Evolutionary conservation across 805 yeast genomes (phyloP).

Genomic region (Pichia rugopelliculosa): DNA sequence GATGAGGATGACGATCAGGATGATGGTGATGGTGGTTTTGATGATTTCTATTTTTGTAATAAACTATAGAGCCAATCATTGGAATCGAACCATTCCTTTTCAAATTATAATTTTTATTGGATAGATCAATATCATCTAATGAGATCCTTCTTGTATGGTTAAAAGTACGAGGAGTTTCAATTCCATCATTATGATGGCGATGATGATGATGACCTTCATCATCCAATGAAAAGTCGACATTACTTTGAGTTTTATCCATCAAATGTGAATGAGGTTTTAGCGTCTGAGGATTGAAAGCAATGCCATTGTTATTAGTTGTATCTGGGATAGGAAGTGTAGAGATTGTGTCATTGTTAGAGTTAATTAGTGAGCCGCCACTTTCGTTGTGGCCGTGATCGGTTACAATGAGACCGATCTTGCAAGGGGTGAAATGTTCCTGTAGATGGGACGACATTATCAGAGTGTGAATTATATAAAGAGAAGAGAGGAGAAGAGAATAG

Average conservation of each 20-base stretch:
- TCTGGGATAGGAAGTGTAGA: too few species aligned
- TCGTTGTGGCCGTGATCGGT: neutral
- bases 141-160: neutral
- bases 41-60: conserved; percentile 15
- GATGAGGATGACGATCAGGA: neutral
- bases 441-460: too few species aligned
- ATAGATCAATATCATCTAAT: conserved; percentile 4
- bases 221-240: too few species aligned
- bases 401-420: neutral
- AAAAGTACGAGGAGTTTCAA: neutral
- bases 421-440: neutral
- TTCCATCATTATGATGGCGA: too few species aligned
- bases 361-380: neutral
- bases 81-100: conserved; percentile 20
- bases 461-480: too few species aligned
- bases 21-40: neutral
- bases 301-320: too few species aligned
- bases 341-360: too few species aligned
- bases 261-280: neutral
- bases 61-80: conserved; percentile 25
- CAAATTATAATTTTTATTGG: neutral
- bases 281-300: too few species aligned
- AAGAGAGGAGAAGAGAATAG: too few species aligned
- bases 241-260: neutral
- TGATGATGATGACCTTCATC: neutral